phyloP scores from a whole-genome alignment of 1,139 yeast species.

The Blastobotrys proliferans region DNA sequence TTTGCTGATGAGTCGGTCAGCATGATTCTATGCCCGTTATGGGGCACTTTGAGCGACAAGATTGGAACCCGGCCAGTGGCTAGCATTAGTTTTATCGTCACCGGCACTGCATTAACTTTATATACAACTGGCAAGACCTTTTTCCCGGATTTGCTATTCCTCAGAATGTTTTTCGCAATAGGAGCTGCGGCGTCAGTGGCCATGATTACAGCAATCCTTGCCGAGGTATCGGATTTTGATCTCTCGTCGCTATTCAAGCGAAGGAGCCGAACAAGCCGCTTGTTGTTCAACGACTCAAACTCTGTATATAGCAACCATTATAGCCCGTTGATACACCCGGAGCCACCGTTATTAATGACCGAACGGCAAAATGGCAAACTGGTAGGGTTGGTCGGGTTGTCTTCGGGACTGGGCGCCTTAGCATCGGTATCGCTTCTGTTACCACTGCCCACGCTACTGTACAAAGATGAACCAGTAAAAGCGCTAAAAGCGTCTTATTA shows the following conservation, averaged over 20 bases:
- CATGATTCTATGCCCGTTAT: conserved; percentile 53
- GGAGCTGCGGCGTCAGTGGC: conserved; percentile 51
- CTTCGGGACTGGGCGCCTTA: conserved; percentile 64
- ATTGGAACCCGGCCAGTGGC: conserved; percentile 55
- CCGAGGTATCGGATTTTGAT: conserved; percentile 47
- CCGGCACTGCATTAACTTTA: conserved; percentile 47
- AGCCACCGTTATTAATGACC: conserved; percentile 5
- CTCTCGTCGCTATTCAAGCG: neutral
- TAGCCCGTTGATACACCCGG: conserved; percentile 8
- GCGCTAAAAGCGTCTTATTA: conserved; percentile 49
- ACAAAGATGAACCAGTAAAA: conserved; percentile 41
- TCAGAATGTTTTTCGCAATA: conserved; percentile 54
- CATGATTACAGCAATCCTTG: conserved; percentile 48
- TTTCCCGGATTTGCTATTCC: conserved; percentile 49
- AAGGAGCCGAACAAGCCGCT: neutral
- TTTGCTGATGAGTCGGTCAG: conserved; percentile 59
- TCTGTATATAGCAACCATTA: conserved; percentile 6
- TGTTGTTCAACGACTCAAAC: neutral
- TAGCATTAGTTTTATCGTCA: conserved; percentile 44
- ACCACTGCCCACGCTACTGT: conserved; percentile 62
- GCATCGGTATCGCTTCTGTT: conserved; percentile 61
- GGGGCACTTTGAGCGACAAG: conserved; percentile 62
- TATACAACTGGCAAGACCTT: conserved; percentile 46
- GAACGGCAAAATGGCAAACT: conserved; percentile 46
- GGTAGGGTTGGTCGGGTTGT: conserved; percentile 58